Conservation (phyloP, 148 eudicot genomes). For the Fallopia convolvulus region DNA sequence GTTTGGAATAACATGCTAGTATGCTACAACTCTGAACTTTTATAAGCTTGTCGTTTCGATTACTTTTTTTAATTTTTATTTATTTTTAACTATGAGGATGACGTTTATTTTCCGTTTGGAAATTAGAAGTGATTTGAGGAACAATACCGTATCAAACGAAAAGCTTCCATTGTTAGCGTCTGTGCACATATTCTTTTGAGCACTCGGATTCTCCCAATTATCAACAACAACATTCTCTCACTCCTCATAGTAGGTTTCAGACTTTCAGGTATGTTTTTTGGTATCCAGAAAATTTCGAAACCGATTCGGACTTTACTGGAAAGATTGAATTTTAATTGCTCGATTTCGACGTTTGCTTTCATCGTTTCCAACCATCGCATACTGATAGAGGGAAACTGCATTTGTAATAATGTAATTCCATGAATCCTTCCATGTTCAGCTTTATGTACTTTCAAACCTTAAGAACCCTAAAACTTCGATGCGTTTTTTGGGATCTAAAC, state of each 20-base stretch:
- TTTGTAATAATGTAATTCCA: background rate
- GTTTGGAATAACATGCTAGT: background rate
- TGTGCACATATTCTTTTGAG: background rate
- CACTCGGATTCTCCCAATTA: background rate
- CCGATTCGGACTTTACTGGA: background rate
- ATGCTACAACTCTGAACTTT: no score
- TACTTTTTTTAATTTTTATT: no score
- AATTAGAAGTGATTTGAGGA: background rate
- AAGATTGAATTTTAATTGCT: background rate
- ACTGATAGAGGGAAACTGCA: background rate
- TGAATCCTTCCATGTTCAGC: background rate
- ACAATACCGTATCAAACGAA: background rate
- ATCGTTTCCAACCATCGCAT: background rate
- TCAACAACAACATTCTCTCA: background rate
- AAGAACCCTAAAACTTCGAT: background rate
- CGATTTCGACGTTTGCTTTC: background rate
- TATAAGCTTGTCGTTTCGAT: no score
- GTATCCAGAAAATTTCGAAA: background rate
- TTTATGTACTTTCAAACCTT: no score
- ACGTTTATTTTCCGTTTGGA: background rate
- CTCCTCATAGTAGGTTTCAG: background rate
- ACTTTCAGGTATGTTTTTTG: background rate
- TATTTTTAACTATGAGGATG: no score
- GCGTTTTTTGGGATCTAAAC: background rate
- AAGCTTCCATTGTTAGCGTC: background rate